phyloP scores from a whole-genome alignment of 129 eudicot genomes.

The Apium graveolens region DNA sequence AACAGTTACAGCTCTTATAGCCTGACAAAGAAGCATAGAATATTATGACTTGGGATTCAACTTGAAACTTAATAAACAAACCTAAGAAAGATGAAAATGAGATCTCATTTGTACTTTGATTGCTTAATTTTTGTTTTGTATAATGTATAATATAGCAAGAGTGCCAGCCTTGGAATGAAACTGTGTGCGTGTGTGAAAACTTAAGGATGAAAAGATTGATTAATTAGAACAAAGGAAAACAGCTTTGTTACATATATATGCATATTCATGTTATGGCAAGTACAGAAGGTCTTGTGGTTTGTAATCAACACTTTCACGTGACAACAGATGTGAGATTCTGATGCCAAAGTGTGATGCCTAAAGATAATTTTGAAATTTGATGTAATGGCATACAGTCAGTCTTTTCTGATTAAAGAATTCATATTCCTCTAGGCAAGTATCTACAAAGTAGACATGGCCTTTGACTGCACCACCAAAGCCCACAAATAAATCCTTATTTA shows the following conservation, averaged over 20 bases:
- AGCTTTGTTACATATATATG: not conserved
- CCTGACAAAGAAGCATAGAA: slow-evolving; percentile 12
- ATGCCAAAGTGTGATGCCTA: slow-evolving; percentile 2
- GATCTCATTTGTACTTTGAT: slow-evolving; percentile 12
- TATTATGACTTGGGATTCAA: slow-evolving; percentile 11
- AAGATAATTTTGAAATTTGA: not conserved
- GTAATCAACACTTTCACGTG: slow-evolving; percentile 33
- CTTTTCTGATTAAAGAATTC: not conserved
- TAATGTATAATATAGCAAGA: not conserved
- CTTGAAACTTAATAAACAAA: not conserved
- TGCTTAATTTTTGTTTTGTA: not conserved
- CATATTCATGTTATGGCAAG: not conserved
- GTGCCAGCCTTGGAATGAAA: slow-evolving; percentile 8
- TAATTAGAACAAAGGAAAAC: not conserved
- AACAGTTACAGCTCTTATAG: slow-evolving; percentile 13
- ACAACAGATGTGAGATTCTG: not conserved
- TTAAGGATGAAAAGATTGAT: slow-evolving; percentile 4
- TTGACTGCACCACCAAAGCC: not conserved
- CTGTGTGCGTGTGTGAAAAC: not conserved
- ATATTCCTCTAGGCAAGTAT: not conserved
- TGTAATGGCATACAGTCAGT: not conserved
- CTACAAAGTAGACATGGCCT: not conserved
- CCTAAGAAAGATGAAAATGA: not conserved
- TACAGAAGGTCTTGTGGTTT: not conserved
- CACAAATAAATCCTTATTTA: not conserved